A percentile compares a stretch with the other conserved stretches of the same genome.
These are phyloP conservation scores for Blastomyces gilchristii DNA, from an alignment of 2,329 filamentous ascomycete genomes.

Conservation along the genomic window DNA sequence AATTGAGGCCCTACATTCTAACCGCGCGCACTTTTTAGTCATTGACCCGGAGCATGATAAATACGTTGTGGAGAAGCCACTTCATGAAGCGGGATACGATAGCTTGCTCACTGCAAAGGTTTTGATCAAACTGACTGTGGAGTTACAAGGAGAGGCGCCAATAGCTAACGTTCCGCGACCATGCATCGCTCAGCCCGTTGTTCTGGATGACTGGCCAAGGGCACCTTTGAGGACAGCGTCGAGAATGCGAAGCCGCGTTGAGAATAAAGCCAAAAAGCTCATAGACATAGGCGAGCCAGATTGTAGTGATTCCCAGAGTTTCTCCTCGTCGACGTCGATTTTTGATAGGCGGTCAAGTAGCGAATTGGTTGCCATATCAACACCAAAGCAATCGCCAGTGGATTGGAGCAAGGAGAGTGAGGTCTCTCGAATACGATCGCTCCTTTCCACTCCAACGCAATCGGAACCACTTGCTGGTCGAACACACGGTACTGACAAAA, in stretches of 20 bases:
- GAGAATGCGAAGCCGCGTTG: background rate
- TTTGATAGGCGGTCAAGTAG: background rate
- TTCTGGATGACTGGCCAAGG: background rate
- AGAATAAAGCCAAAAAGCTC: conserved; percentile 4
- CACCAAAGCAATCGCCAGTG: conserved; percentile 7
- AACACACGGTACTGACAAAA: conserved; percentile 12
- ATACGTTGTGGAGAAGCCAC: conserved; percentile 20
- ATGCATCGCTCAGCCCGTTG: background rate
- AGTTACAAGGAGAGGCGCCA: conserved; percentile 35
- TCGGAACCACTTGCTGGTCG: conserved; percentile 23
- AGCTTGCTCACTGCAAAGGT: conserved; percentile 51
- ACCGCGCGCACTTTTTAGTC: conserved; percentile 16
- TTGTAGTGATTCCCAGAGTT: conserved; percentile 7
- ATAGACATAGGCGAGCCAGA: conserved; percentile 2
- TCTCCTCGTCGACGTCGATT: background rate
- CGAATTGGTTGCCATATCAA: background rate
- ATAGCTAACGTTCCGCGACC: background rate
- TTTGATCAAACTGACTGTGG: conserved; percentile 46
- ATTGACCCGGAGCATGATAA: conserved; percentile 25
- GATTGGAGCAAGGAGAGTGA: conserved; percentile 8
- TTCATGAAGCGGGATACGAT: conserved; percentile 55
- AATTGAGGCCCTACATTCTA: background rate
- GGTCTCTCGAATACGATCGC: conserved; percentile 13
- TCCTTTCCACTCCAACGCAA: conserved; percentile 23
- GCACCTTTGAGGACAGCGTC: background rate